These are phyloP conservation scores for Penicillium psychrosexuale DNA, from an alignment of 2,329 filamentous ascomycete genomes.

Conservation along the genomic window DNA sequence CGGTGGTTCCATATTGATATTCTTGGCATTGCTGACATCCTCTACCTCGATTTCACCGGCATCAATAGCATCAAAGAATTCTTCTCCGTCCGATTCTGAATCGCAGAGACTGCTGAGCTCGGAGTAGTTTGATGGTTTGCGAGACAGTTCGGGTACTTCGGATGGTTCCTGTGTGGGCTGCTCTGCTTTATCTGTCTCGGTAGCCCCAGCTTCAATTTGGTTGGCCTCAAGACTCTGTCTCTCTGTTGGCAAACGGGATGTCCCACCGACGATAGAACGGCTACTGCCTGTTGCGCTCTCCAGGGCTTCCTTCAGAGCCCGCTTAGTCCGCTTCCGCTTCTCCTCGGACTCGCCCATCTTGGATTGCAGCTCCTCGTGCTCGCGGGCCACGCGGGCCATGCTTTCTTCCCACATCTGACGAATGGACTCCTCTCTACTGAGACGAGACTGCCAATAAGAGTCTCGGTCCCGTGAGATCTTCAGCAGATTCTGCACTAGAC, in stretches of 20 bases:
- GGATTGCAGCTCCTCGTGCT: slow-evolving; percentile 87
- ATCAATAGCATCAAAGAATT: slow-evolving; percentile 97
- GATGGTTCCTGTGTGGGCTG: slow-evolving; percentile 11
- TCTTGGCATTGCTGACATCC: slow-evolving; percentile 58
- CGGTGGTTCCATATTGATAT: slow-evolving; percentile 48
- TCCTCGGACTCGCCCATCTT: slow-evolving; percentile 85
- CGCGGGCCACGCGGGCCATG: slow-evolving; percentile 92
- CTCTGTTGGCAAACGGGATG: slow-evolving; percentile 24
- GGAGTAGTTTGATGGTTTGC: slow-evolving; percentile 64
- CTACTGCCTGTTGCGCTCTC: slow-evolving; percentile 52
- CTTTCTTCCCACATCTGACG: slow-evolving; percentile 98
- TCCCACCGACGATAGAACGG: slow-evolving; percentile 33
- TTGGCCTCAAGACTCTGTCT: slow-evolving; percentile 34
- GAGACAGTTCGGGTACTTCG: slow-evolving; percentile 40
- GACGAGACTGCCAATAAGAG: slow-evolving; percentile 91
- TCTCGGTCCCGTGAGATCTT: slow-evolving; percentile 93
- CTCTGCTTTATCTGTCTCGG: slow-evolving; percentile 12
- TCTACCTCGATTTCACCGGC: slow-evolving; percentile 75
- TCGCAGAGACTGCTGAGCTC: slow-evolving; percentile 71
- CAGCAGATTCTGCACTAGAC: slow-evolving; percentile 77
- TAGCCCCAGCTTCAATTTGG: slow-evolving; percentile 27
- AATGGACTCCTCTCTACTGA: slow-evolving; percentile 88
- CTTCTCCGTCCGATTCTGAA: slow-evolving; percentile 76
- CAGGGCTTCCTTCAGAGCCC: slow-evolving; percentile 80
- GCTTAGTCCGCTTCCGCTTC: slow-evolving; percentile 85